These are phyloP conservation scores for Tephrocybe sp. DNA, from an alignment of 768 basidiomycete genomes.

Conservation along the genomic window DNA sequence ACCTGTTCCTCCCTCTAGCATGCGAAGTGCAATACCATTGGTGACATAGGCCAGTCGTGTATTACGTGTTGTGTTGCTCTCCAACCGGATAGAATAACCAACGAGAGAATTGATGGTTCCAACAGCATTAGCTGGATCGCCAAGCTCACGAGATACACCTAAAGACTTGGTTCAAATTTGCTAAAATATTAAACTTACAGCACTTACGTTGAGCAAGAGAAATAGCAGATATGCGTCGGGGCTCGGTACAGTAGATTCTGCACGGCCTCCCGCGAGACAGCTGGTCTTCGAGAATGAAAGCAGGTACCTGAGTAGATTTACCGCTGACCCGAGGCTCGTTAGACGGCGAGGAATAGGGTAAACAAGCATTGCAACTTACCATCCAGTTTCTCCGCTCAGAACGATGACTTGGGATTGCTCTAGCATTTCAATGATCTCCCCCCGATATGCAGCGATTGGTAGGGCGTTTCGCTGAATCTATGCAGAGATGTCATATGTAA, in stretches of 20 bases:
- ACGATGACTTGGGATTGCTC: constrained; percentile 82
- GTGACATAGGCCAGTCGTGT: constrained; percentile 86
- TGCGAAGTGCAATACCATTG: constrained; percentile 92
- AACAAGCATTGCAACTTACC: constrained; percentile 23
- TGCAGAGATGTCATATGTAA: constrained; percentile 3
- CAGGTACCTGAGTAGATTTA: constrained; percentile 95
- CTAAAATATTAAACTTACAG: not conserved
- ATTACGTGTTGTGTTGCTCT: constrained; percentile 77
- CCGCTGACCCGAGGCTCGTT: constrained; percentile 51
- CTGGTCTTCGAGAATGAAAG: constrained; percentile 90
- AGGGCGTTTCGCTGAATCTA: constrained; percentile 74
- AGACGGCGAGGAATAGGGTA: not conserved
- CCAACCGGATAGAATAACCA: constrained; percentile 92
- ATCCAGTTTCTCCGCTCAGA: constrained; percentile 55
- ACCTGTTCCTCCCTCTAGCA: constrained; percentile 87
- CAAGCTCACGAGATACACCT: constrained; percentile 87
- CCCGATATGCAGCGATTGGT: constrained; percentile 83
- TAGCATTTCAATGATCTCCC: constrained; percentile 66
- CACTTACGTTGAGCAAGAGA: constrained; percentile 81
- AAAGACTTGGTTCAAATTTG: constrained; percentile 3
- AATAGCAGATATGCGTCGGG: constrained; percentile 92
- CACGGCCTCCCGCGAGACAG: constrained; percentile 77
- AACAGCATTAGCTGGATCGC: constrained; percentile 75
- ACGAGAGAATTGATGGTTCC: constrained; percentile 79
- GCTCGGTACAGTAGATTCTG: constrained; percentile 94